Conservation (phyloP, 768 basidiomycete species). For the Mycena haematopus region DNA sequence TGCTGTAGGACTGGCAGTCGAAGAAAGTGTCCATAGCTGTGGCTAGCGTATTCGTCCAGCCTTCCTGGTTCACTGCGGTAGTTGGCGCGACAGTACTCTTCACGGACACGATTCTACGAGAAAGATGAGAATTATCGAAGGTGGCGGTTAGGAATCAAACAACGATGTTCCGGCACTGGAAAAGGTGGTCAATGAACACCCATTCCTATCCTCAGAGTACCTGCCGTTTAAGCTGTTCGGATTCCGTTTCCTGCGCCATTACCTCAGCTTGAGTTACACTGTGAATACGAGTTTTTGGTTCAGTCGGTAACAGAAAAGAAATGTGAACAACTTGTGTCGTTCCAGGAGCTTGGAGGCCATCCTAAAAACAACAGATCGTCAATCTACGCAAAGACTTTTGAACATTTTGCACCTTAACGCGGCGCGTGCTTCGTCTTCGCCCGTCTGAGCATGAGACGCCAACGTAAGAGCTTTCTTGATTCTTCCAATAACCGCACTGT, state of each 20-base stretch:
- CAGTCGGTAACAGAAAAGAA: neutral
- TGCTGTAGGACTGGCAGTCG: slow-evolving; percentile 35
- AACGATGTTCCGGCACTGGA: slow-evolving; percentile 28
- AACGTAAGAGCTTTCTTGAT: slow-evolving; percentile 32
- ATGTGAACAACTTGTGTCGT: slow-evolving; percentile 31
- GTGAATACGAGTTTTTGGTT: neutral
- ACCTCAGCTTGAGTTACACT: slow-evolving; percentile 39
- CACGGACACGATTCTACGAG: slow-evolving; percentile 28
- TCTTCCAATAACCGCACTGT: slow-evolving; percentile 25
- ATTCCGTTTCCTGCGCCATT: slow-evolving; percentile 33
- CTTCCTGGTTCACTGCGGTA: slow-evolving; percentile 18
- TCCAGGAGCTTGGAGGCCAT: slow-evolving; percentile 36
- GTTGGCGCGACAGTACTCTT: slow-evolving; percentile 17
- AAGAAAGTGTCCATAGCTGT: slow-evolving; percentile 34
- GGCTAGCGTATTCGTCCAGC: slow-evolving; percentile 27
- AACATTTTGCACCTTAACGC: slow-evolving; percentile 27
- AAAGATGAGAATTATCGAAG: neutral
- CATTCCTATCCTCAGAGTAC: neutral
- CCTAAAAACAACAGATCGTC: slow-evolving; percentile 8
- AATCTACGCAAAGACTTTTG: neutral
- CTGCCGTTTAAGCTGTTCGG: slow-evolving; percentile 36
- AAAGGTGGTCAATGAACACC: neutral
- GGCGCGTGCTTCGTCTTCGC: slow-evolving; percentile 33
- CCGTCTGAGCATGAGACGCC: slow-evolving; percentile 29
- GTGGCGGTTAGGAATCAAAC: neutral